These are phyloP conservation scores for Chondrostereum purpureum DNA, from an alignment of 1,284 basidiomycete genomes.

Conservation along the genomic window DNA sequence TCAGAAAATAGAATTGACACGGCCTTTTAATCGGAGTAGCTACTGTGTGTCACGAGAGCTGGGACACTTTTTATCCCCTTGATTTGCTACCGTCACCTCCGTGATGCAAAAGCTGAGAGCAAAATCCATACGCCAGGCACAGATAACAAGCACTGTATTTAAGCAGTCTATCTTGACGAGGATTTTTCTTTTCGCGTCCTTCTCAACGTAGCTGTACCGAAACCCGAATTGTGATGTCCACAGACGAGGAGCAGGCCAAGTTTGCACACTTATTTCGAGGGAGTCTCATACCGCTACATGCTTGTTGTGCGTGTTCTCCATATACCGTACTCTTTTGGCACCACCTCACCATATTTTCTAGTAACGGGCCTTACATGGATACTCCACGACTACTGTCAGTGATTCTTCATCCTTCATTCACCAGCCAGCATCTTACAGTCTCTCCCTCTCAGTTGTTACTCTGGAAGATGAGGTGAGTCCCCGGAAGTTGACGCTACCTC, in stretches of 20 bases:
- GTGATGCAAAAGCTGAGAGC: not conserved
- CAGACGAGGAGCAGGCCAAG: not conserved
- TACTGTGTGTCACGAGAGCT: not conserved
- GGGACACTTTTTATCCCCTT: not conserved
- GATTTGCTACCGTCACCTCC: not conserved
- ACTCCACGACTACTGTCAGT: slow-evolving; percentile 28
- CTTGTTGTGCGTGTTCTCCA: slow-evolving; percentile 31
- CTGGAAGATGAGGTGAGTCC: slow-evolving; percentile 24
- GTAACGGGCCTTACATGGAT: slow-evolving; percentile 28
- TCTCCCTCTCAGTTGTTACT: slow-evolving; percentile 17
- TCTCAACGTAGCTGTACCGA: not conserved
- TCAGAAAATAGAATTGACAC: too few species aligned
- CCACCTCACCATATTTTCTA: slow-evolving; percentile 9
- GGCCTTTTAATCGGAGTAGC: not conserved
- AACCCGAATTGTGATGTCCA: too few species aligned
- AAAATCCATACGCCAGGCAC: not conserved
- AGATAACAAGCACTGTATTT: not conserved
- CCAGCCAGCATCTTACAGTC: not conserved
- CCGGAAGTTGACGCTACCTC: not conserved
- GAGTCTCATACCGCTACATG: slow-evolving; percentile 17
- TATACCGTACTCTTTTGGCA: slow-evolving; percentile 7
- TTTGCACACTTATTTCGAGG: slow-evolving; percentile 5
- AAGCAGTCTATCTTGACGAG: not conserved
- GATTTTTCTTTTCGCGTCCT: not conserved
- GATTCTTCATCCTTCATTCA: not conserved